Conservation (phyloP, 306 rosid genomes). For the Trifolium dubium region DNA sequence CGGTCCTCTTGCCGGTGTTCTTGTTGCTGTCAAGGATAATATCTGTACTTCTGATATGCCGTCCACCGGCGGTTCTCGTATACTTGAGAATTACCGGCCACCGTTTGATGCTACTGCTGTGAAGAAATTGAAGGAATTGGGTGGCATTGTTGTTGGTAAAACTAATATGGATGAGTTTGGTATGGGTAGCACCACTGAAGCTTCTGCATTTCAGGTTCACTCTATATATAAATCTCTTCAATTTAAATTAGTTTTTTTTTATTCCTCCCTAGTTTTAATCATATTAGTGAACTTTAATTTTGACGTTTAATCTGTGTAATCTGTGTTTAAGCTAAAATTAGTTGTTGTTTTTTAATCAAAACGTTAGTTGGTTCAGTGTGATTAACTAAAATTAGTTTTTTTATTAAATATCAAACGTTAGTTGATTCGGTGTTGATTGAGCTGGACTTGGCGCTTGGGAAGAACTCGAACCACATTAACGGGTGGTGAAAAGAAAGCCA, state of each 20-base stretch:
- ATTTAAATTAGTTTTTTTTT: neutral
- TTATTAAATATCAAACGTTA: no score
- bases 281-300: neutral
- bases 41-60: slow-evolving; percentile 92
- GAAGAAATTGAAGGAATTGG: slow-evolving; percentile 70
- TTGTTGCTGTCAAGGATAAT: slow-evolving; percentile 92
- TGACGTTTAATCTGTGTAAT: no score
- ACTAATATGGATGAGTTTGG: slow-evolving; percentile 98
- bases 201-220: slow-evolving; percentile 87
- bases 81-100: slow-evolving; percentile 75
- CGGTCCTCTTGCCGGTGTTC: slow-evolving; percentile 85
- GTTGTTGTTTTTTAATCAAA: neutral
- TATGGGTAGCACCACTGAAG: slow-evolving; percentile 98
- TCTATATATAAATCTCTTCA: neutral
- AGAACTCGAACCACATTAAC: no score
- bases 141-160: slow-evolving; percentile 87
- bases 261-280: neutral
- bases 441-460: no score
- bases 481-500: no score
- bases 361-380: no score
- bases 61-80: slow-evolving; percentile 82
- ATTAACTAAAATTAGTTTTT: no score
- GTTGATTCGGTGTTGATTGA: no score
- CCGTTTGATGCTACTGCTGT: slow-evolving; percentile 93
- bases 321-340: neutral